Evolutionary conservation across 1,284 basidiomycete genomes (phyloP), one percentile per base, ranked within the genome.

Genomic region (Melampsora abietis-canadensis): DNA sequence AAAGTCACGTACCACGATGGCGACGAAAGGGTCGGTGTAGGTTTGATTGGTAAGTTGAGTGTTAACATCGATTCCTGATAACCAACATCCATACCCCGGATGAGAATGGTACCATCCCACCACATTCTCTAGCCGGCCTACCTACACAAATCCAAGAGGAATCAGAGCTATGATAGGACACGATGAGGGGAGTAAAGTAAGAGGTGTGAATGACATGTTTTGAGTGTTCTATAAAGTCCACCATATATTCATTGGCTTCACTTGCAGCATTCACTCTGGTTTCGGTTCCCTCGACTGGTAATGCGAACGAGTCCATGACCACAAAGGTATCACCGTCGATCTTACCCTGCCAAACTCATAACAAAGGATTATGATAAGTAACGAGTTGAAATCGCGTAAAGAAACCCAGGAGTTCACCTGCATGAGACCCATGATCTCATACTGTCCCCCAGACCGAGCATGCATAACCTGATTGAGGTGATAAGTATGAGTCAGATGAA

Each of bases 21-120:
- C 95, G 19, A 98, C 89, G 82, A 97, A 99, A 1, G 95, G 95
- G 82, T 98, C 95, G 81, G 92, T 90, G 84, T 88, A 94, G 80
- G 88, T 89, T 81, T 98, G 95, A 81, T 98, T 95, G 79, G 89
- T 94, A 84, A 91, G 87, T 82, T 98, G 95, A 0, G 95, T 98
- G 82, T 90, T 90, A 70, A 97, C 94, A 79, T 97, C 94, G 83
- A 97, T 96, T 37, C 94, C 94, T 10, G 92, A 95, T 14, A 97
- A 84, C 94, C 94, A 98, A 83, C 94, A 98, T 34, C 94, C 94
- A 80, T 97, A 97, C 15, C 94, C 94, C 2, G 94, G 94, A 84
- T 97, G 94, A 61, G 93, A 96, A 82, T 98, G 95, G 82, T 98
- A 98, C 95, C 95, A 98, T n/a, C 95, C 95, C 76, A 97, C 90